Base-by-base conservation (phyloP, 305 asterid species). In the Striga hermonthica region DNA sequence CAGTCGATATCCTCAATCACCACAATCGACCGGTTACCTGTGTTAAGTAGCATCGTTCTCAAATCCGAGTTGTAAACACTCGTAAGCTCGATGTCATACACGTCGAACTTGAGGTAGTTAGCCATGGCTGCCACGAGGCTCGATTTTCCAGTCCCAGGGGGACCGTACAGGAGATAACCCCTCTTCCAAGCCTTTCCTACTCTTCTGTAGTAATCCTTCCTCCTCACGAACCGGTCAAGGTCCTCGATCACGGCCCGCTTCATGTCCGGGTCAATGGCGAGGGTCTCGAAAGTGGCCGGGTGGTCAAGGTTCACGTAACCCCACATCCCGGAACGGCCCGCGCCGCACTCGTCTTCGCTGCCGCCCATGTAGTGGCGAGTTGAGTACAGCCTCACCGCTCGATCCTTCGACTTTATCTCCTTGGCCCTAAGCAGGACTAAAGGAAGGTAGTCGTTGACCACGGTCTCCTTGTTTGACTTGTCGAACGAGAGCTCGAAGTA, bases 1-100 rank as follows among this genome's bases (percentile, higher is more conserved):
- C 93, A 83, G 68, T 90, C 97, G 12, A 90, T 87, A 60, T 90
- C 97, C 67, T 90, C 97, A 7, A 87, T 78, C 61, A 87, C 94
- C 41, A 90, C 67, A 34, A 87, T 85, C 1, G 97, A 90, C 10
- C 82, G 66, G 16, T 78, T 87, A 4, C 78, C 75, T 0, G 95
- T 89, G 5, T 79, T 75, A 1, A 89, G 75, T 67, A 89, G 71
- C 22, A 79, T 72, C 7, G 86, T 88, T 73, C 88, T 81, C 78
- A 89, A 28, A 8, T 87, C 87, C 0, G 88, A 70, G 62, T 89
- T 82, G 1, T 62, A 73, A 68, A 89, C 13, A 58, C 82, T 80
- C 0, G 86, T 66, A 79, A 84, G 69, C 67, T 81, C 87, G 9
- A 84, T 69, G 40, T 84, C 90, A 38, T 84, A 84, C 0, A 84